Conservation (phyloP, 805 yeast species). For the Kluyveromyces lactis region DNA sequence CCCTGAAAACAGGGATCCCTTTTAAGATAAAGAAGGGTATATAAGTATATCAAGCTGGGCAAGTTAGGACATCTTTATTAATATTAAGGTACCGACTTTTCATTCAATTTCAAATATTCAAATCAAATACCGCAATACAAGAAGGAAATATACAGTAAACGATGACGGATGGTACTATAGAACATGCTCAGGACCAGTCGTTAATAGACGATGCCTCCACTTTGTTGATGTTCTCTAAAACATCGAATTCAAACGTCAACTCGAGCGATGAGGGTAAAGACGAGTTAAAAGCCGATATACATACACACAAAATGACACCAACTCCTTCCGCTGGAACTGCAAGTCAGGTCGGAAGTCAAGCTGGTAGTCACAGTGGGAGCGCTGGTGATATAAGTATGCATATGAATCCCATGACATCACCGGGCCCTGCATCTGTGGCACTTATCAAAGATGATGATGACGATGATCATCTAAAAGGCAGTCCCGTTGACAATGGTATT, state of each 20-base stretch:
- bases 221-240: constrained; percentile 48
- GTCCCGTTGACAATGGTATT: neutral
- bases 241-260: neutral
- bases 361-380: too few relatives aligned
- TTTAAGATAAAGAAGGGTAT: too few relatives aligned
- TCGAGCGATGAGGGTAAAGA: neutral
- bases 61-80: too few relatives aligned
- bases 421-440: constrained; percentile 42
- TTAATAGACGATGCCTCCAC: constrained; percentile 54
- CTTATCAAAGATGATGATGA: constrained; percentile 18
- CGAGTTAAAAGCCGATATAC: neutral
- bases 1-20: too few relatives aligned
- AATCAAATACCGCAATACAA: too few relatives aligned
- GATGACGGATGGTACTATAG: neutral
- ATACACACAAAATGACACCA: neutral
- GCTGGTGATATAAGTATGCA: constrained; percentile 10
- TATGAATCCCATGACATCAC: constrained; percentile 28
- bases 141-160: too few relatives aligned
- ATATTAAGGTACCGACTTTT: too few relatives aligned
- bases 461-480: constrained; percentile 7
- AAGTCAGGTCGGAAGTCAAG: too few relatives aligned
- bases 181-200: constrained; percentile 17
- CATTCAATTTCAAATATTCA: too few relatives aligned
- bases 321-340: neutral
- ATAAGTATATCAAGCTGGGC: too few relatives aligned